phyloP scores from a whole-genome alignment of 495 filamentous ascomycete species.

The Entonaema liquescens region DNA sequence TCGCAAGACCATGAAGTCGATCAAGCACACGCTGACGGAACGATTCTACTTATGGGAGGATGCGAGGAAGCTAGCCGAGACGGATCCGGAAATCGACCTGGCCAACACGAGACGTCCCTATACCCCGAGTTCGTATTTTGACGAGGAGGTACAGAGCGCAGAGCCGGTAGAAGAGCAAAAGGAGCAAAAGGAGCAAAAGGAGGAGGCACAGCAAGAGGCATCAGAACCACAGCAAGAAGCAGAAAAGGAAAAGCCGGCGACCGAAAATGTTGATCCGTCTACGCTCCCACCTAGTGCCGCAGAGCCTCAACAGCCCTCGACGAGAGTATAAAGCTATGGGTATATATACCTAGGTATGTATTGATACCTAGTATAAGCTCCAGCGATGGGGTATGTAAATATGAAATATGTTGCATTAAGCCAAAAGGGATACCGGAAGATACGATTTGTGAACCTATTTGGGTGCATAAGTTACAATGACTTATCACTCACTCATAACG shows the following conservation, averaged over 20 bases:
- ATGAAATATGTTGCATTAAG: slow-evolving; percentile 31
- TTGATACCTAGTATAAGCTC: slow-evolving; percentile 22
- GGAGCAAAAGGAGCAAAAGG: slow-evolving; percentile 2
- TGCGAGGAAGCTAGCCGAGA: slow-evolving; percentile 73
- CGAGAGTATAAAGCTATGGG: slow-evolving; percentile 29
- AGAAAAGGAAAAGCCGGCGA: slow-evolving; percentile 13
- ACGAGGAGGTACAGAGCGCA: slow-evolving; percentile 30
- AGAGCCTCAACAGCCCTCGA: slow-evolving; percentile 32
- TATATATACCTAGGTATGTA: not conserved
- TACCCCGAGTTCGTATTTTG: slow-evolving; percentile 52
- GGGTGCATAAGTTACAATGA: not conserved
- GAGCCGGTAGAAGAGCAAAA: not conserved
- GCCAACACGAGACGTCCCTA: slow-evolving; percentile 59
- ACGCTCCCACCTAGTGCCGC: slow-evolving; percentile 32
- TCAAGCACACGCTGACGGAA: slow-evolving; percentile 87
- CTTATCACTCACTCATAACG: not conserved
- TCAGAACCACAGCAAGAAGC: not conserved
- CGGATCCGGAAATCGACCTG: slow-evolving; percentile 71
- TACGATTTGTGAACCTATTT: not conserved
- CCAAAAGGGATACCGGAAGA: not conserved
- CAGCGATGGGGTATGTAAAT: slow-evolving; percentile 39
- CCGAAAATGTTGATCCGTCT: slow-evolving; percentile 37
- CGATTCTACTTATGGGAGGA: slow-evolving; percentile 91
- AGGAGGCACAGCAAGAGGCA: not conserved
- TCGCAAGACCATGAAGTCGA: slow-evolving; percentile 72